Evolutionary conservation across 768 basidiomycete genomes (phyloP).

Genomic region (Cystofilobasidium ferigula): DNA sequence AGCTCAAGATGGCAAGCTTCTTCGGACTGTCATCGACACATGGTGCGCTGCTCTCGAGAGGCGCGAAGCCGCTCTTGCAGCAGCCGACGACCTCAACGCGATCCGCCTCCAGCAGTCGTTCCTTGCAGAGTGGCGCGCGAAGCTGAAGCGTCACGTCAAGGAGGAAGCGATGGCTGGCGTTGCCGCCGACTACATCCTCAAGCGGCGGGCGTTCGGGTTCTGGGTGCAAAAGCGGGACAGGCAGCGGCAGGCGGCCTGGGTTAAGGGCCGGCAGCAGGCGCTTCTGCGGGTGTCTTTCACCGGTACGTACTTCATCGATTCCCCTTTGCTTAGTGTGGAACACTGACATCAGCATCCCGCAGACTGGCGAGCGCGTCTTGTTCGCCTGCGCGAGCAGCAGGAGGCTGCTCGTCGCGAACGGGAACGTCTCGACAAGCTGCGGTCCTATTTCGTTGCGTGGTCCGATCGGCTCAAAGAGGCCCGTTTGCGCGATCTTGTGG

Average conservation of each 20-base stretch:
- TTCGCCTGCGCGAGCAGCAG: conserved; percentile 42
- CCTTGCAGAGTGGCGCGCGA: conserved; percentile 50
- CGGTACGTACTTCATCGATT: too few relatives aligned
- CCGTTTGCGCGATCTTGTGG: background rate
- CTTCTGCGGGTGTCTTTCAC: conserved; percentile 40
- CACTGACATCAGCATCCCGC: too few relatives aligned
- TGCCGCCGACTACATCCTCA: conserved; percentile 47
- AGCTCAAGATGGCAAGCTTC: too few relatives aligned
- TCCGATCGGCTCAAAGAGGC: conserved; percentile 48
- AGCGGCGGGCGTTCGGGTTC: conserved; percentile 39
- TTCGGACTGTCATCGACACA: too few relatives aligned
- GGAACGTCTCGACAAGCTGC: conserved; percentile 47
- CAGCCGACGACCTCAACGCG: conserved; percentile 48
- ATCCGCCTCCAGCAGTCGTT: conserved; percentile 40
- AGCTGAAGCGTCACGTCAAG: conserved; percentile 46
- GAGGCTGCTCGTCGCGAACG: conserved; percentile 56
- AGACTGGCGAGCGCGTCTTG: too few relatives aligned
- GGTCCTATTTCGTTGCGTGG: conserved; percentile 68
- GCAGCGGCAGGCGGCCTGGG: conserved; percentile 35
- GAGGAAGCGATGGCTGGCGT: conserved; percentile 48
- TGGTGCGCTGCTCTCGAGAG: background rate
- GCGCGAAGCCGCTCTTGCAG: conserved; percentile 28
- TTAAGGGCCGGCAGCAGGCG: conserved; percentile 43
- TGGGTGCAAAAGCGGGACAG: conserved; percentile 47
- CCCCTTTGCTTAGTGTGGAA: too few relatives aligned